Conservation (phyloP, 78 protist genomes). For the Chrysochromulina parva region DNA sequence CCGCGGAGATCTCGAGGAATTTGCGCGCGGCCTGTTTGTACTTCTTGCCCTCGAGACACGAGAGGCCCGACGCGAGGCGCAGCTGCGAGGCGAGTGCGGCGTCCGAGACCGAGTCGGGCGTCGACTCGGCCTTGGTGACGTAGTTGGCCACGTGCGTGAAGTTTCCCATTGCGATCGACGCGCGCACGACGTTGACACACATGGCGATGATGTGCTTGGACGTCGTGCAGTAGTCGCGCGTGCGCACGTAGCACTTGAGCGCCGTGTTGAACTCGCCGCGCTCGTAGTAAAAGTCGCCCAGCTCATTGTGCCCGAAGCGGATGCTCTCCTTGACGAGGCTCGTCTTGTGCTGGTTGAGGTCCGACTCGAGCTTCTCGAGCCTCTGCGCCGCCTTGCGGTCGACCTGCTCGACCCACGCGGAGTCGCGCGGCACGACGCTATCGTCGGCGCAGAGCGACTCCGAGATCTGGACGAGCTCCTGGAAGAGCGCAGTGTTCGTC, state of each 20-base stretch:
- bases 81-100: conserved; percentile 53
- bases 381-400: not conserved
- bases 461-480: not conserved
- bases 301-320: conserved; percentile 76
- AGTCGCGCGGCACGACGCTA: not conserved
- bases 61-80: conserved; percentile 55
- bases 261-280: conserved; percentile 77
- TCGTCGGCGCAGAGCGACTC: not conserved
- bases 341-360: conserved; percentile 56
- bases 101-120: conserved; percentile 30
- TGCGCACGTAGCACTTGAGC: conserved; percentile 77
- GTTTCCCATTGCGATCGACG: conserved; percentile 58
- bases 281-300: conserved; percentile 70
- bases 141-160: conserved; percentile 67
- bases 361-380: conserved; percentile 66
- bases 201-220: conserved; percentile 65
- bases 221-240: conserved; percentile 85
- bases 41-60: conserved; percentile 55
- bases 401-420: not conserved
- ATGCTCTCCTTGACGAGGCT: conserved; percentile 74
- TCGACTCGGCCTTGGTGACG: conserved; percentile 67
- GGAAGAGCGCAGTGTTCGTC: not conserved
- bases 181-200: conserved; percentile 76
- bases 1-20: conserved; percentile 49
- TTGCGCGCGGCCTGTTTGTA: conserved; percentile 64